Evolutionary conservation across 371 early-diverging fungal species (phyloP), one percentile per base, ranked within the genome.

Genomic region (Batkoa obscura): DNA sequence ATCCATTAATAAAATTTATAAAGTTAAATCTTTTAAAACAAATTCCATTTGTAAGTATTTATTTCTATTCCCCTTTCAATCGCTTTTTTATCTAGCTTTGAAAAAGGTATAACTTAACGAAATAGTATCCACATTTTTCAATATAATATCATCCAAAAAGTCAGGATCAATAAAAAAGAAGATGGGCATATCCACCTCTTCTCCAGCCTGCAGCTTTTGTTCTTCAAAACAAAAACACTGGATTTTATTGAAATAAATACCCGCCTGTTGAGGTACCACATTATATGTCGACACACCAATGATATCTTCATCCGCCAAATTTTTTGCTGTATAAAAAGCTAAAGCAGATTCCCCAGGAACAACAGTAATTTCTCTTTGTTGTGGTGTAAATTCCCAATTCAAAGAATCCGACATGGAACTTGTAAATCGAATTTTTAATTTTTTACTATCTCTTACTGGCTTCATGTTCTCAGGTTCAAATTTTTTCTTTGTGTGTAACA

Each of bases 221-320:
- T 96, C 95, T 63, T 98, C 98, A 72, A 98, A 98, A 63, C 98
- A 98, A 60, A 98, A 98, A 66, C 98, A 98, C 65, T 98, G 98
- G 57, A 95, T 94, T 75, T 95, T 97, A 79, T 95, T 97, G 60
- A 95, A 94, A 56, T 94, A 86, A 13, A 74, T 76, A 2, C 87
- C 98, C 1, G 90, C 93, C 63, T 90, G 84, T 55, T 81, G 75
- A 2, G 98, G 98, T 0, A 89, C 79, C 32, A 98, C 94, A 62
- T 90, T 92, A 62, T 98, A 98, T 0, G 96, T 98, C 0, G 92
- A 87, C 57, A 98, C 83, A n/a, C 98, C 98, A 43, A 91, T 85
- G 39, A 98, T 79, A 61, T 91, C 91, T 54, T 85, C 77, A 32
- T 83, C 76, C n/a, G 88, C 80, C 36, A 79, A 74, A 68, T 93